Percentiles rank a stretch among this genome's conserved stretches.
Conservation (phyloP, 2,329 filamentous ascomycete species). For the Sporothrix luriei region DNA sequence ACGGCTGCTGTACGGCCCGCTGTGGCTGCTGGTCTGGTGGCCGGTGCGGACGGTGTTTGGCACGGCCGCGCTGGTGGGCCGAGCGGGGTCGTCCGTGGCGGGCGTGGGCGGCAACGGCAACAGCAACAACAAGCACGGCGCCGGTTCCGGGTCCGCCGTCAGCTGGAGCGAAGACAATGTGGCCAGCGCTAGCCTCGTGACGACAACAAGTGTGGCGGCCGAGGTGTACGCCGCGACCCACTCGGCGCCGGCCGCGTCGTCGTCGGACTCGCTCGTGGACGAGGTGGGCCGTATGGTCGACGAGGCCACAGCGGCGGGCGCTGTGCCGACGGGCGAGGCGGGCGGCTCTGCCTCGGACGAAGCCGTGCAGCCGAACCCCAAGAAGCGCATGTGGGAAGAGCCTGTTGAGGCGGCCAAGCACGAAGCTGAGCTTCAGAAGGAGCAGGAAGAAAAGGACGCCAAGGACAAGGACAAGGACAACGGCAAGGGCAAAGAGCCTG, state of each 20-base stretch:
- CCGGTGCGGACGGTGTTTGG: slow-evolving; percentile 62
- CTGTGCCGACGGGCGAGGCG: slow-evolving; percentile 31
- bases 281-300: slow-evolving; percentile 60
- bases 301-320: slow-evolving; percentile 27
- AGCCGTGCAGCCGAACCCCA: slow-evolving; percentile 51
- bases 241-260: slow-evolving; percentile 17
- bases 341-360: slow-evolving; percentile 40
- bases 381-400: slow-evolving; percentile 65
- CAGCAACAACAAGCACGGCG: neutral
- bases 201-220: slow-evolving; percentile 36
- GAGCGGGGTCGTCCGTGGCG: slow-evolving; percentile 42
- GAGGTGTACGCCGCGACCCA: slow-evolving; percentile 24
- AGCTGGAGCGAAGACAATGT: neutral
- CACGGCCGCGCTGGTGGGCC: slow-evolving; percentile 49
- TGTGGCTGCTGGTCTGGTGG: slow-evolving; percentile 86
- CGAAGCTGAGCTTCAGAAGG: slow-evolving; percentile 30
- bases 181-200: neutral
- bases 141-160: neutral
- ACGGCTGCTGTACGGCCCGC: slow-evolving; percentile 80
- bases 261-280: slow-evolving; percentile 49
- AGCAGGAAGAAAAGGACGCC: slow-evolving; percentile 3
- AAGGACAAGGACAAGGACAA: slow-evolving; percentile 25
- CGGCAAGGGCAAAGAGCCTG: slow-evolving; percentile 14
- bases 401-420: slow-evolving; percentile 36
- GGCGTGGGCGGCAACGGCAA: slow-evolving; percentile 38